Evolutionary conservation across 352 stramenopile species (phyloP), one percentile per base, ranked within the genome.

Genomic region (Globisporangium cederbergense): DNA sequence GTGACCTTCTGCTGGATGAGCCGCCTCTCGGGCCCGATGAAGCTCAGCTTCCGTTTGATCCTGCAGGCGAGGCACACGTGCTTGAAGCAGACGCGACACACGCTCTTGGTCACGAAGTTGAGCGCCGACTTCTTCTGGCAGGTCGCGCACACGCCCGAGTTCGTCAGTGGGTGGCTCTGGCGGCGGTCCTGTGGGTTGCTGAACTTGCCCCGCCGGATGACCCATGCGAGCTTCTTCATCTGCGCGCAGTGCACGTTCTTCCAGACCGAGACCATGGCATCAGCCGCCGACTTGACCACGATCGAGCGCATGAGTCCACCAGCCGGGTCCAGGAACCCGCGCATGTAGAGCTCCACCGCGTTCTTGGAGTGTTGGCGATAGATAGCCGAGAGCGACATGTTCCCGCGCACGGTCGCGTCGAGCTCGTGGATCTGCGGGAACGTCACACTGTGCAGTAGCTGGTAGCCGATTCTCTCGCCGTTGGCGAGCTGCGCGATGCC

Each of bases 351-450:
- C 25, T 89, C 74, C 1, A 90, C 67, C 3, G 64, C 70, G 47
- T 81, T 74, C 6, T 75, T 60, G 14, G 40, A 63, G 11, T 74
- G 51, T 55, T 89, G 81, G 4, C 77, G 76, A 55, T 82, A 88
- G 64, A 91, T 75, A 11, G 58, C 74, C 45, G 76, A 88, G n/a
- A 77, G 58, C 3, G 79, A 87, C 13, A 88, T 67, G 38, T 78
- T 82, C 11, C 66, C 79, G 9, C 81, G 79, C 30, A 79, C 67
- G 11, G 71, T 76, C 38, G 62, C 55, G 1, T 69, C 61, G 2
- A 88, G 49, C n/a, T 67, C 53, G 1, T 75, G 78, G 2, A 80
- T 77, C 36, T 88, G 70, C 1, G 68, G 55, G 20, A 90, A 78
- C 20, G 85, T 68, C 18, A 91, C 70, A 49, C 78, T 90, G 70